Evolutionary conservation across 129 eudicot species (phyloP), one percentile per base, ranked within the genome.

Genomic region (Chrysanthemum seticuspe): DNA sequence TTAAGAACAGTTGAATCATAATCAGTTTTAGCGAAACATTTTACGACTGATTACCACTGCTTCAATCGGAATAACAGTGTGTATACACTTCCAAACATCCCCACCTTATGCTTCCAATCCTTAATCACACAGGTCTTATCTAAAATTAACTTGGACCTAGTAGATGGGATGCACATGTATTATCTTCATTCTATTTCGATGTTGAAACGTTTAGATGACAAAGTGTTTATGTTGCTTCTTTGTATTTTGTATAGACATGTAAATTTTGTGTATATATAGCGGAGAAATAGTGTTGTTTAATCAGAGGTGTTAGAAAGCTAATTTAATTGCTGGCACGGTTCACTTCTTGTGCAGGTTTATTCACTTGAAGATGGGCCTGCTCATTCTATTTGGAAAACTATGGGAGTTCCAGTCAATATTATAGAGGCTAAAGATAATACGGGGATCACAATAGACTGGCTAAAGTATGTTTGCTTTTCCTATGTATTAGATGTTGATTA

Each of bases 281-380:
- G 18, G 51, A 65, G 58, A 21, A 55, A 8, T 2, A 65, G 57
- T 54, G 53, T 74, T 64, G 53, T 36, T 74, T 34, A 25, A 74
- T 36, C 8, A 51, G 50, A 27, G 45, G 47, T 15, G 56, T 54
- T 65, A 65, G 53, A 55, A 67, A 75, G 66, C 58, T 66, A 21
- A 40, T 23, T 65, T 36, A 53, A 45, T 56, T 50, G 25, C 59
- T n/a, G 23, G 16, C 40, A 16, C 58, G 57, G 7, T 68, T 48
- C 18, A 29, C 69, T 40, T 40, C 47, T 45, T 36, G 11, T 74
- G 71, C 85, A 90, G 97, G 87, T 95, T 69, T 81, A 83, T 63
- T 88, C 99, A 53, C 82, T 80, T 73, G 89, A 86, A 83, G 88
- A 95, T 64, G 97, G 99, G 76, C 96, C 99, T 66, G 86, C 79